Conservation (phyloP, 2,329 filamentous ascomycete species). For the Orbilia ellipsospora region DNA sequence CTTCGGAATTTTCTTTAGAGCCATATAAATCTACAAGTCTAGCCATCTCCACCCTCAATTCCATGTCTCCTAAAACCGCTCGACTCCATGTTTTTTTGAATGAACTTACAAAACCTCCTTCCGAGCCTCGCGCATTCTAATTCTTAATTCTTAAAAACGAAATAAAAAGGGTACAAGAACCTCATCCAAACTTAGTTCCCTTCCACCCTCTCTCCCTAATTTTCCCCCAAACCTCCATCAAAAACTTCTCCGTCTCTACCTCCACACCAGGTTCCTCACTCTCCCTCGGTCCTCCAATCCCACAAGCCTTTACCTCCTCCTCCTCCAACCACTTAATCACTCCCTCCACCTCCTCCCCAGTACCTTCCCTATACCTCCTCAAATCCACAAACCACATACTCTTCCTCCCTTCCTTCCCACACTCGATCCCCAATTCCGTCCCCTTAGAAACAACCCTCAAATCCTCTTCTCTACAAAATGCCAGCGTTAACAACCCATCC, state of each 20-base stretch:
- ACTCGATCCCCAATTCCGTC: conserved; percentile 29
- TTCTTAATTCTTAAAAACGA: too few species aligned
- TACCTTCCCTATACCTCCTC: conserved; percentile 26
- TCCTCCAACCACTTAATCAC: conserved; percentile 43
- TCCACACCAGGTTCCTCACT: conserved; percentile 47
- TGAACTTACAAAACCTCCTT: too few species aligned
- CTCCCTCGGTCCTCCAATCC: conserved; percentile 48
- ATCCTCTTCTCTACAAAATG: conserved; percentile 30
- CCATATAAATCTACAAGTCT: too few species aligned
- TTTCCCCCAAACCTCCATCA: conserved; percentile 36
- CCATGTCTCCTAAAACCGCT: too few species aligned
- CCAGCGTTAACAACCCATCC: conserved; percentile 45
- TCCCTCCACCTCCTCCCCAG: conserved; percentile 31
- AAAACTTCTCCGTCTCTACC: conserved; percentile 35
- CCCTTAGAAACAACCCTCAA: conserved; percentile 25
- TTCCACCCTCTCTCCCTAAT: conserved; percentile 45
- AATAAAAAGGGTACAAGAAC: too few species aligned
- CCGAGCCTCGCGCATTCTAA: too few species aligned
- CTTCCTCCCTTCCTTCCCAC: conserved; percentile 23
- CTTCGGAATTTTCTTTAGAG: too few species aligned
- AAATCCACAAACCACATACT: conserved; percentile 49
- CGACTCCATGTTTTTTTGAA: too few species aligned
- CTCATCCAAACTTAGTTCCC: not conserved
- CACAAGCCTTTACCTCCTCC: conserved; percentile 41
- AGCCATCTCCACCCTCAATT: too few species aligned